Conservation (phyloP, 331 rosid genomes). For the Malus hybrid region DNA sequence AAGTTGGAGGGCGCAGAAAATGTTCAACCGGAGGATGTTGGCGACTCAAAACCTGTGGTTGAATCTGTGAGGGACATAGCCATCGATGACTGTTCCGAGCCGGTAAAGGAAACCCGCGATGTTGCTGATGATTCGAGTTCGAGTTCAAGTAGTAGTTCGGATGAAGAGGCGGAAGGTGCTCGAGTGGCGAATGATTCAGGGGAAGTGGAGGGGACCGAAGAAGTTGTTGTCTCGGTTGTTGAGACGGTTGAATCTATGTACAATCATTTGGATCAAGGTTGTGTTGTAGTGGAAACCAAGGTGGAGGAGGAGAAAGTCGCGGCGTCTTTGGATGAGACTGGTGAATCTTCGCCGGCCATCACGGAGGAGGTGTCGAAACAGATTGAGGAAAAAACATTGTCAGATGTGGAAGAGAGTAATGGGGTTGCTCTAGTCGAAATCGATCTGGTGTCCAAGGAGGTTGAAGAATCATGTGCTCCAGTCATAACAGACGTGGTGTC, state of each 20-base stretch:
- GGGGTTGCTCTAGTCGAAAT: conserved; percentile 5
- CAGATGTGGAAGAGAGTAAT: conserved; percentile 14
- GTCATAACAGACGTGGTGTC: not conserved
- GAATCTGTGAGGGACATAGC: conserved; percentile 9
- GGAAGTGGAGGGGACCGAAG: conserved; percentile 4
- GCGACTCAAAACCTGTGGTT: not conserved
- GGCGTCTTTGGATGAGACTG: conserved; percentile 1
- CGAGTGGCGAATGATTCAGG: conserved; percentile 1
- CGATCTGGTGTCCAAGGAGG: not conserved
- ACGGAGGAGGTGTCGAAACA: conserved; percentile 7
- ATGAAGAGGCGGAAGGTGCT: conserved; percentile 16
- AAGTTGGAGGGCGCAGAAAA: conserved; percentile 20
- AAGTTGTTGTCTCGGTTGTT: conserved; percentile 24
- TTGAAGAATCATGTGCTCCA: conserved; percentile 14
- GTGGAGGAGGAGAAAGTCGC: conserved; percentile 5
- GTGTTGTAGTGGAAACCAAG: not conserved
- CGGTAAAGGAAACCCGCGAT: not conserved
- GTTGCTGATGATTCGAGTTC: conserved; percentile 8
- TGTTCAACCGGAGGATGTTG: conserved; percentile 15
- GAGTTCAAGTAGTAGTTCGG: not conserved
- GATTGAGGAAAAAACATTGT: not conserved
- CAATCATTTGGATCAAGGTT: not conserved
- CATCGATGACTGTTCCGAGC: conserved; percentile 6
- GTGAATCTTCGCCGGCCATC: conserved; percentile 8
- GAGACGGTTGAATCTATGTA: not conserved